phyloP scores from a whole-genome alignment of 2,329 filamentous ascomycete species.

The Paramyrothecium sp. region DNA sequence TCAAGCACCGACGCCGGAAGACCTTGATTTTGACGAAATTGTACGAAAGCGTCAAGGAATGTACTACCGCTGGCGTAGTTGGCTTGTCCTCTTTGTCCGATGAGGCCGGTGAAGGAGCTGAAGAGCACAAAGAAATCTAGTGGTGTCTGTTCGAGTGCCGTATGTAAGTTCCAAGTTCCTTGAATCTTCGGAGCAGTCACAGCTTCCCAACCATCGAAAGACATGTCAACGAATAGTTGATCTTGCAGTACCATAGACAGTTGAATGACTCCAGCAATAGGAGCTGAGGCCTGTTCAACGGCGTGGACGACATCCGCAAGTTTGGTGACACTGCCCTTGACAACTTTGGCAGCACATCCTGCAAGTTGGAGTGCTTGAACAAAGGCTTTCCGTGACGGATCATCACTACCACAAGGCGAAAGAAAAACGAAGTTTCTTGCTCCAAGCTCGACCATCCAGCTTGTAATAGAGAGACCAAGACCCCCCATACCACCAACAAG shows the following conservation, averaged over 20 bases:
- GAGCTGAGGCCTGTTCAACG: neutral
- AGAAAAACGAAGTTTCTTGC: neutral
- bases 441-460: conserved; percentile 4
- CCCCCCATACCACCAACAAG: neutral
- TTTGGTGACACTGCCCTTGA: neutral
- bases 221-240: neutral
- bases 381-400: neutral
- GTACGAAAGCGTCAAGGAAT: neutral
- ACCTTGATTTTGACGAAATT: neutral
- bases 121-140: conserved; percentile 1
- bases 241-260: neutral
- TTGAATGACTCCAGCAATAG: neutral
- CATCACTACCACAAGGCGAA: neutral
- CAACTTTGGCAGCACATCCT: neutral
- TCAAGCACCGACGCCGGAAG: conserved; percentile 8
- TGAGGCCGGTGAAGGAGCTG: neutral
- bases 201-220: neutral
- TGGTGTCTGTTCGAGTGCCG: neutral
- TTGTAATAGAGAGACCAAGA: conserved; percentile 1
- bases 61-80: neutral
- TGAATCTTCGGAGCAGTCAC: neutral
- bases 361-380: neutral
- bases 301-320: neutral
- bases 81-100: neutral
- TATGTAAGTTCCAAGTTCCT: neutral